Evolutionary conservation across 2,329 filamentous ascomycete species (phyloP).

Genomic region (Paecilomyces sp.): DNA sequence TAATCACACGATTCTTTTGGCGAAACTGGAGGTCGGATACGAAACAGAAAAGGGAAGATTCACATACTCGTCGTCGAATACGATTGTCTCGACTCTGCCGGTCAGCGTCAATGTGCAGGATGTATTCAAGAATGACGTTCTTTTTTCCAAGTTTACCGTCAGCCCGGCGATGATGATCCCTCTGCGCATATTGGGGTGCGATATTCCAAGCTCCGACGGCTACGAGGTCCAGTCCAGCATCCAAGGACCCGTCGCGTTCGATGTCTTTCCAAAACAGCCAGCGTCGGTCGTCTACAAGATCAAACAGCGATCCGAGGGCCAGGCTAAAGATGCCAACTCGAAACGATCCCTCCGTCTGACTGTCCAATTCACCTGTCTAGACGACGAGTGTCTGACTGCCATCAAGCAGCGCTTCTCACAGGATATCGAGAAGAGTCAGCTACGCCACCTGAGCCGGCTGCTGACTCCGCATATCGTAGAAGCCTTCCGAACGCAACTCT

Average conservation of each 20-base stretch:
- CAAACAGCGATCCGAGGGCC: constrained; percentile 21
- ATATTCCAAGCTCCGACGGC: constrained; percentile 61
- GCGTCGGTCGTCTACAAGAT: constrained; percentile 77
- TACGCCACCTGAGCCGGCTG: constrained; percentile 42
- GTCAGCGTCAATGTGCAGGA: constrained; percentile 96
- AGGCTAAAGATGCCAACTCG: constrained; percentile 12
- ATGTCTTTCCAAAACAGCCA: constrained; percentile 74
- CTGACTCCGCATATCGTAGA: constrained; percentile 45
- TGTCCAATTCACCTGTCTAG: constrained; percentile 68
- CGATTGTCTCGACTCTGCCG: constrained; percentile 66
- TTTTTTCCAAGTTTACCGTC: constrained; percentile 88
- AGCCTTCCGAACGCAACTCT: constrained; percentile 39
- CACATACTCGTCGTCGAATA: constrained; percentile 54
- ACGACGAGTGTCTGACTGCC: constrained; percentile 59
- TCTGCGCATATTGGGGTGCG: constrained; percentile 63
- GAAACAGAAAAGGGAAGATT: constrained; percentile 60
- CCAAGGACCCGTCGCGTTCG: constrained; percentile 39
- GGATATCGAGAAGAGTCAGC: constrained; percentile 41
- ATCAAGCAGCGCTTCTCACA: constrained; percentile 40
- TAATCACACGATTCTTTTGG: constrained; percentile 60
- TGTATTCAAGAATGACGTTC: constrained; percentile 72
- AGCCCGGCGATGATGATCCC: constrained; percentile 72
- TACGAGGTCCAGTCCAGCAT: constrained; percentile 50
- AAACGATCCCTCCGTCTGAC: constrained; percentile 49
- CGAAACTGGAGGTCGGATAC: constrained; percentile 72